Percentiles rank a stretch among this genome's conserved stretches.
phyloP scores from a whole-genome alignment of 441 rosid species.

The Pelargonium citronellum region DNA sequence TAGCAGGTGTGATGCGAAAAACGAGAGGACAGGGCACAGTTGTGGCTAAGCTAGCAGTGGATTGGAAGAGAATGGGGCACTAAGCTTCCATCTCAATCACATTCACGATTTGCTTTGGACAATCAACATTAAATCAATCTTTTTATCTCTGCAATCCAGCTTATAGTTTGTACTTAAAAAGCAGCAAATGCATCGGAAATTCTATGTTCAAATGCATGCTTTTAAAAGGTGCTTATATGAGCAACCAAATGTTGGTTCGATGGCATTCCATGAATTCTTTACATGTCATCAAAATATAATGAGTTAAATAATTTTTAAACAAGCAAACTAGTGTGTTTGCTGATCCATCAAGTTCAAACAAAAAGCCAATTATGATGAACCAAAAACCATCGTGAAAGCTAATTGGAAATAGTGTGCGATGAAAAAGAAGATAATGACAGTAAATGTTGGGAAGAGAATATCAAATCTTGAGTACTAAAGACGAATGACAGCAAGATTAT shows the following conservation, averaged over 20 bases:
- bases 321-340: not conserved
- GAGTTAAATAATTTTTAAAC: not conserved
- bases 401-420: not conserved
- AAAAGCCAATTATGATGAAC: conserved; percentile 2
- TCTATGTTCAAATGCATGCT: not conserved
- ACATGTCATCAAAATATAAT: not conserved
- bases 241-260: not conserved
- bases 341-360: not conserved
- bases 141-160: not conserved
- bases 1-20: not conserved
- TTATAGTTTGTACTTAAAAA: not conserved
- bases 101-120: not conserved
- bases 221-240: not conserved
- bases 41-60: not conserved
- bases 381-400: not conserved
- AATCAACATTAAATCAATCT: not conserved
- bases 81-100: not conserved
- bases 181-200: not conserved
- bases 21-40: not conserved
- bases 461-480: not conserved
- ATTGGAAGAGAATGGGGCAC: not conserved
- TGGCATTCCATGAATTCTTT: not conserved
- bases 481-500: not conserved
- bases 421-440: conserved; percentile 1
- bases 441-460: not conserved